Conservation (phyloP, 1,284 basidiomycete species). For the Laetiporus sulphureus region DNA sequence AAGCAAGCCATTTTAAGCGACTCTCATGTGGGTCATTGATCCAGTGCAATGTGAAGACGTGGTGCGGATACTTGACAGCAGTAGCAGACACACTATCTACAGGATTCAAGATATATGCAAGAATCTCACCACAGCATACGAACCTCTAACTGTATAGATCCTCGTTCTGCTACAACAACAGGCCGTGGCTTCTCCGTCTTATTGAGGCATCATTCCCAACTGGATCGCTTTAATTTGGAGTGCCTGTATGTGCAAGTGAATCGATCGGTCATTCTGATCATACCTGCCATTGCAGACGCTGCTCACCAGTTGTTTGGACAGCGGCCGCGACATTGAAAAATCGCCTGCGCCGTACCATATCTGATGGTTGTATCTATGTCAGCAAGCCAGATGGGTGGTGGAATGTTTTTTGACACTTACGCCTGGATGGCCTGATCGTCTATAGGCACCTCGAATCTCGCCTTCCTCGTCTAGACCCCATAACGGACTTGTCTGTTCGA, state of each 20-base stretch:
- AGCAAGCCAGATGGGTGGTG: no score
- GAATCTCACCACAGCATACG: no score
- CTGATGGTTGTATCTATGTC: slow-evolving; percentile 18
- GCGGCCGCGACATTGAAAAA: slow-evolving; percentile 25
- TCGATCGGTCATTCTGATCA: neutral
- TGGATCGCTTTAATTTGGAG: slow-evolving; percentile 28
- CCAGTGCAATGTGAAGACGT: no score
- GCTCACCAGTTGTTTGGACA: slow-evolving; percentile 29
- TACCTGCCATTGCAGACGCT: neutral
- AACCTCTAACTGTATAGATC: no score
- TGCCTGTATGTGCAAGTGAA: slow-evolving; percentile 14
- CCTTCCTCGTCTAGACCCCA: slow-evolving; percentile 56
- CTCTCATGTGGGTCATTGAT: no score
- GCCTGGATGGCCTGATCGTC: slow-evolving; percentile 29
- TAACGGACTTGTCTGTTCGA: slow-evolving; percentile 35
- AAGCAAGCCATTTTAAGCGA: no score
- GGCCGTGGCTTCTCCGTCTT: neutral
- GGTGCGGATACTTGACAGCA: no score
- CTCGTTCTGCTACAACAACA: neutral
- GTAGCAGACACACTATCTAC: no score
- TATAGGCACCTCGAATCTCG: slow-evolving; percentile 38
- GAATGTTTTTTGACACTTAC: no score
- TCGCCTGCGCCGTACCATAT: slow-evolving; percentile 32
- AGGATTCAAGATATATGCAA: no score
- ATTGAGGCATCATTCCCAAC: slow-evolving; percentile 17